Evolutionary conservation across 345 rosid species (phyloP), one percentile per base, ranked within the genome.

Genomic region (Diplotaxis tenuifolia): DNA sequence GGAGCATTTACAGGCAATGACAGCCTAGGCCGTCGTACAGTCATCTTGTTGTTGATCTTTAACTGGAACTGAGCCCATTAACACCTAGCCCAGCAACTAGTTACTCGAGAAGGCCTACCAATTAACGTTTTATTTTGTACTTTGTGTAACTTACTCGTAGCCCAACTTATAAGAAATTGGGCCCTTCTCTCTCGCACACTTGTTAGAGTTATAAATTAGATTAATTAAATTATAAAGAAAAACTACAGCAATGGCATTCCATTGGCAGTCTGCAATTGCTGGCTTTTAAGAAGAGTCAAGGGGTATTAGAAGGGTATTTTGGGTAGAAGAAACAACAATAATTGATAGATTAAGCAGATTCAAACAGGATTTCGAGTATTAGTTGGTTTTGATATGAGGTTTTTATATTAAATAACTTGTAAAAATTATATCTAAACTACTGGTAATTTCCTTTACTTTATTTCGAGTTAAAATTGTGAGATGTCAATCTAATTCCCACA

Each of bases 211-310:
- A 15, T 29, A 15, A 32, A 32, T 58, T 28, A 58, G 18, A n/a
- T 45, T 45, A 45, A 15, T 45, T 65, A 25, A 19, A 6, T 56
- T 12, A 50, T 50, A 8, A 67, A 66, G 47, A 66, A 66, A 47
- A 65, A 28, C 20, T 49, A 57, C n/a, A 15, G 62, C 36, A 58
- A 28, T 27, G 16, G 32, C 62, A 27, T n/a, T 5, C 34, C 36
- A 25, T 27, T 57, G 62, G 62, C 62, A 58, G 21, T 58, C 11
- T 7, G 9, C 21, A 53, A 53, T 60, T 31, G 45, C 45, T 42
- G 68, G 40, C 70, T 65, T 47, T 65, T 47, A 65, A 49, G 27
- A 65, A 54, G 64, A 72, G 70, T 7, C 64, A 64, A 72, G 19
- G 59, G 56, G 65, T 25, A 57, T 27, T n/a, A 1, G 10, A 45